Percentiles rank a stretch among this genome's conserved stretches.
phyloP scores from a whole-genome alignment of 805 yeast species.

The Lipomyces lipofer region DNA sequence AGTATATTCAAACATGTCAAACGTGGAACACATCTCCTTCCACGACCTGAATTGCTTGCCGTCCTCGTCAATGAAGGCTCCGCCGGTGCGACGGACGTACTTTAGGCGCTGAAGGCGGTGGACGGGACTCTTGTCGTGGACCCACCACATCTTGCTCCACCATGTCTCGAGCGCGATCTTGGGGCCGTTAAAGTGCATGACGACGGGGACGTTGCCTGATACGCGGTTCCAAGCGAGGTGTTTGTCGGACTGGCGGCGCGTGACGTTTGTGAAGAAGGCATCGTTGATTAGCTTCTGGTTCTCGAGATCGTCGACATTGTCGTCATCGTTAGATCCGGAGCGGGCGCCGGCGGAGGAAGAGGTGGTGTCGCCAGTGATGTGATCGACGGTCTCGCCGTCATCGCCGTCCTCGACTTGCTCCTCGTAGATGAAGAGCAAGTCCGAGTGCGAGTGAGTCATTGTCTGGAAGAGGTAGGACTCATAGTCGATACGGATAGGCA shows the following conservation, averaged over 20 bases:
- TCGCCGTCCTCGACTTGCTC: too few species aligned
- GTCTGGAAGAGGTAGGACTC: slow-evolving; percentile 28
- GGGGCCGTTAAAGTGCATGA: slow-evolving; percentile 31
- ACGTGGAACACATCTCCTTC: slow-evolving; percentile 26
- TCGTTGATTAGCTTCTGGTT: slow-evolving; percentile 1
- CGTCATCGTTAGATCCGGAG: slow-evolving; percentile 1
- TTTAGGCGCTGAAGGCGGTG: slow-evolving; percentile 22
- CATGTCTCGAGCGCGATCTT: slow-evolving; percentile 27
- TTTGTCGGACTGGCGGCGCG: slow-evolving; percentile 17
- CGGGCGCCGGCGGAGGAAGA: slow-evolving; percentile 2
- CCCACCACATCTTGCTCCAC: slow-evolving; percentile 32
- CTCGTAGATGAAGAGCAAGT: slow-evolving; percentile 17
- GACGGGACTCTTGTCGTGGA: slow-evolving; percentile 20
- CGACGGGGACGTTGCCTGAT: slow-evolving; percentile 20
- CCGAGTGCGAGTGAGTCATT: slow-evolving; percentile 28
- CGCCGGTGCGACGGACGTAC: slow-evolving; percentile 22
- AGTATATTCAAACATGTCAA: slow-evolving; percentile 23
- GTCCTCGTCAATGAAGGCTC: slow-evolving; percentile 26
- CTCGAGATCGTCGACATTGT: slow-evolving; percentile 10
- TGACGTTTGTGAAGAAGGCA: slow-evolving; percentile 12
- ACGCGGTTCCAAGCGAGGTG: slow-evolving; percentile 29
- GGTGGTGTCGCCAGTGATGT: slow-evolving; percentile 15
- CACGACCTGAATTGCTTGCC: slow-evolving; percentile 18
- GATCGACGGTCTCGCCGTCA: too few species aligned
- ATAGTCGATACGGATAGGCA: slow-evolving; percentile 22